Conservation (phyloP, 306 rosid species). For the Casuarina equisetifolia region DNA sequence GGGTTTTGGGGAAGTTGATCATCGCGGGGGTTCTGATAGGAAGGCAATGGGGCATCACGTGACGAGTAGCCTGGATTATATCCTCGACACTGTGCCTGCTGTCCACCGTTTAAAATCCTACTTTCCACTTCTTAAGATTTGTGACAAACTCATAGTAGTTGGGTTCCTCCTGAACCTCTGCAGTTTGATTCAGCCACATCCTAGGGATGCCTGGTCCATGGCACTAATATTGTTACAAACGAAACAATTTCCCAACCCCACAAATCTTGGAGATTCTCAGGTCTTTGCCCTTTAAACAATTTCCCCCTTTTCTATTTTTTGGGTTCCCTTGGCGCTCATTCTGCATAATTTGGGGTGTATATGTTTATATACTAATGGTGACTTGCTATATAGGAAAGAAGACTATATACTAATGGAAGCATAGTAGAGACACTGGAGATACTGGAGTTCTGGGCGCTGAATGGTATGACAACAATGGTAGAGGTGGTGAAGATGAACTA, state of each 20-base stretch:
- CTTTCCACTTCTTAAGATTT: constrained; percentile 40
- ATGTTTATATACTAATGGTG: too few relatives aligned
- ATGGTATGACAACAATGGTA: constrained; percentile 31
- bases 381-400: constrained; percentile 32
- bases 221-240: not conserved
- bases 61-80: constrained; percentile 42
- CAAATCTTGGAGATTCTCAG: not conserved
- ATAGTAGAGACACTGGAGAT: constrained; percentile 38
- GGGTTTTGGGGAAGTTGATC: constrained; percentile 51
- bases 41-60: constrained; percentile 57
- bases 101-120: constrained; percentile 34
- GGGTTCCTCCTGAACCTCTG: constrained; percentile 42
- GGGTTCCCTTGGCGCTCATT: not conserved
- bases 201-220: constrained; percentile 20
- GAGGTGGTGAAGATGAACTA: constrained; percentile 32
- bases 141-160: constrained; percentile 39
- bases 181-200: constrained; percentile 37
- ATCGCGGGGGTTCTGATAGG: constrained; percentile 39
- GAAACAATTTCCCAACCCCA: not conserved
- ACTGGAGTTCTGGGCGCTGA: constrained; percentile 36
- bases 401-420: constrained; percentile 40
- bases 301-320: too few relatives aligned
- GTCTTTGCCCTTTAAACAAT: not conserved
- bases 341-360: not conserved
- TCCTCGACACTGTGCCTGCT: constrained; percentile 47